These are phyloP conservation scores for Trichoderma sp. DNA, from an alignment of 2,329 filamentous ascomycete species.

Conservation along the genomic window DNA sequence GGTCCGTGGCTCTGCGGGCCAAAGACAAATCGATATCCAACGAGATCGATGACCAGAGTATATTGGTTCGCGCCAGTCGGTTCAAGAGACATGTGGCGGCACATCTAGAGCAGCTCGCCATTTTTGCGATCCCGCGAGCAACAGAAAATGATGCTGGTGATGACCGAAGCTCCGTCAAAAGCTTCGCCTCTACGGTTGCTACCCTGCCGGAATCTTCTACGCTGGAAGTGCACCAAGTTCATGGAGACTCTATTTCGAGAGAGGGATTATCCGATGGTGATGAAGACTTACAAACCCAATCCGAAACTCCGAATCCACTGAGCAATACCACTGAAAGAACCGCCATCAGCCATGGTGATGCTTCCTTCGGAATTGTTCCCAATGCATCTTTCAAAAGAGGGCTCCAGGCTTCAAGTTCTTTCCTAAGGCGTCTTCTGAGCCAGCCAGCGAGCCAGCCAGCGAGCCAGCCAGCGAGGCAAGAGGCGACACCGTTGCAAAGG, in stretches of 20 bases:
- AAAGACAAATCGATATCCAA: background rate
- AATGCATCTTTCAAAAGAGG: too few relatives aligned
- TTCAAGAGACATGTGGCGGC: background rate
- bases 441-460: too few relatives aligned
- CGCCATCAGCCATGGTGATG: too few relatives aligned
- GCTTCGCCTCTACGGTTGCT: background rate
- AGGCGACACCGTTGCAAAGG: too few relatives aligned
- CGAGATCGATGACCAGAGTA: rapidly evolving
- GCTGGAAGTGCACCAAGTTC: background rate
- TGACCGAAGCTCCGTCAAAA: background rate
- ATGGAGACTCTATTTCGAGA: rapidly evolving
- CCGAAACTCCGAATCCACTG: too few relatives aligned
- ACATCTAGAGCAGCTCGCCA: background rate
- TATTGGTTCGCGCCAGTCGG: background rate
- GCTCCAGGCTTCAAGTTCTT: too few relatives aligned
- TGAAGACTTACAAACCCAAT: background rate
- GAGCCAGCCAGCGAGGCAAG: too few relatives aligned
- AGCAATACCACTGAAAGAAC: too few relatives aligned
- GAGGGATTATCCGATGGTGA: background rate
- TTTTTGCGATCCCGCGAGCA: background rate
- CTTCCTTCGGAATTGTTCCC: too few relatives aligned
- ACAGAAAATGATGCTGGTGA: background rate
- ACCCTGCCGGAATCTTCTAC: rapidly evolving
- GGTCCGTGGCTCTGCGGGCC: background rate
- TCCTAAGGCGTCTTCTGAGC: too few relatives aligned